Percentiles rank a stretch among this genome's conserved stretches.
Evolutionary conservation across 306 rosid species (phyloP).

Genomic region (Gillenia trifoliata): DNA sequence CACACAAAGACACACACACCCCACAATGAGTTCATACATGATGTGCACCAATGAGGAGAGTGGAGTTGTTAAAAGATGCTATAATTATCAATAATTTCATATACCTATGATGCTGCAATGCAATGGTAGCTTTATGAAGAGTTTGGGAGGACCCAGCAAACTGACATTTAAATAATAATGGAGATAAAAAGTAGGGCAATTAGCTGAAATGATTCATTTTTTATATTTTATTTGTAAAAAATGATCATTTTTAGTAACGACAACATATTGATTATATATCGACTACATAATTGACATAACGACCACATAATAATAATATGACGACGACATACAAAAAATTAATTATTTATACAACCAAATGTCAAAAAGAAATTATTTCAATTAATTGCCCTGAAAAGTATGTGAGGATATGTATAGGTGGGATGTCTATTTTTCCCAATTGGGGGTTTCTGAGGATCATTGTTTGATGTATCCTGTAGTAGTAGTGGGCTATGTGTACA

Average conservation of each 20-base stretch:
- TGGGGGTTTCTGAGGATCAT: slow-evolving; percentile 22
- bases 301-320: too few relatives aligned
- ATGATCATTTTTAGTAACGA: too few relatives aligned
- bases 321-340: too few relatives aligned
- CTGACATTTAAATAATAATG: slow-evolving; percentile 7
- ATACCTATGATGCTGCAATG: not conserved
- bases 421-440: slow-evolving; percentile 5
- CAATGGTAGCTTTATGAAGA: not conserved
- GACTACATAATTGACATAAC: too few relatives aligned
- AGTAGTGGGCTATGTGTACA: slow-evolving; percentile 13
- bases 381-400: too few relatives aligned
- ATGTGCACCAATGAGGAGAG: slow-evolving; percentile 8
- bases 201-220: too few relatives aligned
- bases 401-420: too few relatives aligned
- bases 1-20: not conserved
- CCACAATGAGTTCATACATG: not conserved
- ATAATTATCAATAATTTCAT: not conserved
- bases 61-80: slow-evolving; percentile 24
- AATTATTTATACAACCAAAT: too few relatives aligned
- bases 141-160: slow-evolving; percentile 5
- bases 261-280: too few relatives aligned
- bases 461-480: slow-evolving; percentile 8
- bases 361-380: too few relatives aligned
- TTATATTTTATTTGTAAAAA: too few relatives aligned
- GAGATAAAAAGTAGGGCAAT: slow-evolving; percentile 14